A percentile compares a stretch with the other conserved stretches of the same genome.
These are phyloP conservation scores for Metschnikowia henanensis DNA, from an alignment of 805 yeast species.

Conservation along the genomic window DNA sequence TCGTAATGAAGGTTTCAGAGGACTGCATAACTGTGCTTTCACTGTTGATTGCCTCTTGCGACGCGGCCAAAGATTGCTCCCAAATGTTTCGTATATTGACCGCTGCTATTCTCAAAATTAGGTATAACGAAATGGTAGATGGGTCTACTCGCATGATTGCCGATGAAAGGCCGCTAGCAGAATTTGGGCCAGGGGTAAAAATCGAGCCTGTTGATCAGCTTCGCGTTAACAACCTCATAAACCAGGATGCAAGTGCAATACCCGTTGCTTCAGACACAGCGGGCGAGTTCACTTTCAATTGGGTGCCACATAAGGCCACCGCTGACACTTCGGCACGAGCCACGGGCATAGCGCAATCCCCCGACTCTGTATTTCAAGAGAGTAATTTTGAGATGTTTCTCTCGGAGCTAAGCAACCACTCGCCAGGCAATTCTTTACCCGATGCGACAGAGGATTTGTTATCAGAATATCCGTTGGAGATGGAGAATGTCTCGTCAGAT, in stretches of 20 bases:
- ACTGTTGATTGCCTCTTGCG: slow-evolving; percentile 67
- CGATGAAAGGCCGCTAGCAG: neutral
- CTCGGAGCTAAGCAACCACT: slow-evolving; percentile 42
- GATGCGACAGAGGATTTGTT: neutral
- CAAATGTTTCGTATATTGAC: slow-evolving; percentile 71
- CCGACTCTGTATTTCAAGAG: neutral
- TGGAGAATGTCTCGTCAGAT: neutral
- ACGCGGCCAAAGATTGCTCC: slow-evolving; percentile 71
- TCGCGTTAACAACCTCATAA: neutral
- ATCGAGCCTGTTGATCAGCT: neutral
- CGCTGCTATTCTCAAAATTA: slow-evolving; percentile 66
- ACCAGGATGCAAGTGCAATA: neutral
- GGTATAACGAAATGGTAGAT: slow-evolving; percentile 32
- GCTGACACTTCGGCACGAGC: neutral
- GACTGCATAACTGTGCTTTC: slow-evolving; percentile 58
- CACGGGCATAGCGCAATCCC: neutral
- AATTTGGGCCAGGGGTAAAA: neutral
- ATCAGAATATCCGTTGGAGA: neutral
- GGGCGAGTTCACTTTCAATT: slow-evolving; percentile 1
- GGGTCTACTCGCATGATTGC: slow-evolving; percentile 3
- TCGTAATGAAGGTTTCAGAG: slow-evolving; percentile 47
- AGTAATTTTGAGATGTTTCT: slow-evolving; percentile 46
- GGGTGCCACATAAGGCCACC: slow-evolving; percentile 3
- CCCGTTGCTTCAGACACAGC: neutral
- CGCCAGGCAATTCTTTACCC: slow-evolving; percentile 13